Evolutionary conservation across 2,329 filamentous ascomycete species (phyloP).

Genomic region (Calonectria henricotiae): DNA sequence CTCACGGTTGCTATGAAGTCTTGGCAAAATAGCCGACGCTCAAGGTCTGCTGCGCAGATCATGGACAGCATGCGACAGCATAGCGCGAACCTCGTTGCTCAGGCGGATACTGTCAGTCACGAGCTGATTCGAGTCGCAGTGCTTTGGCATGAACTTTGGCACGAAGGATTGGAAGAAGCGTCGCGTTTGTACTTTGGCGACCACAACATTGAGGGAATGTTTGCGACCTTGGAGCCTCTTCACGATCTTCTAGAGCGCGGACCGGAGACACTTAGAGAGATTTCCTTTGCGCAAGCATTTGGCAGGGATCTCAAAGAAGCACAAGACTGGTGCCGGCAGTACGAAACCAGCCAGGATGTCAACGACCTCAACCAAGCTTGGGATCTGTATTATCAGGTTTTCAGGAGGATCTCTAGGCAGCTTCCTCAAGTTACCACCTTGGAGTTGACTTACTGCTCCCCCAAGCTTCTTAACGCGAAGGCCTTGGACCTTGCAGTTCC

Average conservation of each 20-base stretch:
- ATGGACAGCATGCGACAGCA: constrained; percentile 99
- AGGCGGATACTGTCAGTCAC: constrained; percentile 94
- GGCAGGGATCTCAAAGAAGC: constrained; percentile 96
- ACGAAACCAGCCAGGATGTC: constrained; percentile 88
- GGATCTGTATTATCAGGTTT: constrained; percentile 99
- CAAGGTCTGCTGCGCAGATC: constrained; percentile 90
- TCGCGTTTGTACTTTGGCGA: constrained; percentile 97
- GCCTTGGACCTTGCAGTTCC: constrained; percentile 96
- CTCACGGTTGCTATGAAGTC: constrained; percentile 99
- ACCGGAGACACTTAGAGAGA: constrained; percentile 93
- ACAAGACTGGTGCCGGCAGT: constrained; percentile 95
- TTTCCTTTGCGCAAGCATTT: constrained; percentile 98
- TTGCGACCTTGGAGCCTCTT: constrained; percentile 88
- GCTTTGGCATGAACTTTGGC: constrained; percentile 99
- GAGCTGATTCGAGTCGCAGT: constrained; percentile 98
- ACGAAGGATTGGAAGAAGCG: constrained; percentile 97
- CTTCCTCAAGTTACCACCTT: constrained; percentile 92
- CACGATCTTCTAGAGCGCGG: constrained; percentile 93
- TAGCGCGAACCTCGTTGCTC: constrained; percentile 91
- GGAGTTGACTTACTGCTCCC: constrained; percentile 97
- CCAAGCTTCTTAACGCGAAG: constrained; percentile 87
- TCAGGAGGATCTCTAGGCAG: constrained; percentile 94
- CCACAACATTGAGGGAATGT: constrained; percentile 98
- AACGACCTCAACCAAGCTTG: constrained; percentile 98
- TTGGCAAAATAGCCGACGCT: constrained; percentile 83